Percentiles rank a stretch among this genome's conserved stretches.
Conservation (phyloP, 2,329 filamentous ascomycete genomes). For the Penicillium sp. region DNA sequence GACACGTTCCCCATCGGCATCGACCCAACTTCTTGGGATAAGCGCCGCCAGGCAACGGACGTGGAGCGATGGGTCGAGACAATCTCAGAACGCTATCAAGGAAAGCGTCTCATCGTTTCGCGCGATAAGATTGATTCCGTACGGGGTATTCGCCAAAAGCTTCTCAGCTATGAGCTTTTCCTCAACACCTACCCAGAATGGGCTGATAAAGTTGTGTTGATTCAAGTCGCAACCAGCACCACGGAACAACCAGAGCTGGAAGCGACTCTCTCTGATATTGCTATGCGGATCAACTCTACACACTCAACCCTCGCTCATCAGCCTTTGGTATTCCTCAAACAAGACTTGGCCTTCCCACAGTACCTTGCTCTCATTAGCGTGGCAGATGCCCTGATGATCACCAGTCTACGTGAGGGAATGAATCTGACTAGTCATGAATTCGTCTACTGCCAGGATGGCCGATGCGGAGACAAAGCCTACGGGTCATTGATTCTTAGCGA, state of each 20-base stretch:
- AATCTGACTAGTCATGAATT: slow-evolving; percentile 95
- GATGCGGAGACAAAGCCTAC: slow-evolving; percentile 69
- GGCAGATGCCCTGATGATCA: slow-evolving; percentile 90
- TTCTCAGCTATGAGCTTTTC: slow-evolving; percentile 88
- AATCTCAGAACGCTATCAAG: slow-evolving; percentile 79
- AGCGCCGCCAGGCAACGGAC: slow-evolving; percentile 67
- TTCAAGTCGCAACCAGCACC: slow-evolving; percentile 89
- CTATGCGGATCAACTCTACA: slow-evolving; percentile 86
- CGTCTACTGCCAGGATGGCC: slow-evolving; percentile 86
- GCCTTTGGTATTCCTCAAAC: slow-evolving; percentile 88
- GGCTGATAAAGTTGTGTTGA: slow-evolving; percentile 81
- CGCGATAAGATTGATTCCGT: slow-evolving; percentile 93
- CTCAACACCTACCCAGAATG: slow-evolving; percentile 90
- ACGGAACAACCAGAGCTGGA: slow-evolving; percentile 86
- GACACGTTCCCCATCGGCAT: slow-evolving; percentile 85
- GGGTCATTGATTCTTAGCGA: slow-evolving; percentile 90
- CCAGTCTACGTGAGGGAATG: slow-evolving; percentile 94
- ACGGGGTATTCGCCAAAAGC: slow-evolving; percentile 87
- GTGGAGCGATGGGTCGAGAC: slow-evolving; percentile 76
- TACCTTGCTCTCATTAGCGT: slow-evolving; percentile 89
- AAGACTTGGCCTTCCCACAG: slow-evolving; percentile 89
- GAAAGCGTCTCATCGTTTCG: slow-evolving; percentile 86
- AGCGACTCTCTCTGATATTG: slow-evolving; percentile 86
- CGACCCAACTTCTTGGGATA: slow-evolving; percentile 71
- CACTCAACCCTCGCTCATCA: slow-evolving; percentile 91